Evolutionary conservation across 257 asterid genomes (phyloP).

Genomic region (Leptodermis oblonga): DNA sequence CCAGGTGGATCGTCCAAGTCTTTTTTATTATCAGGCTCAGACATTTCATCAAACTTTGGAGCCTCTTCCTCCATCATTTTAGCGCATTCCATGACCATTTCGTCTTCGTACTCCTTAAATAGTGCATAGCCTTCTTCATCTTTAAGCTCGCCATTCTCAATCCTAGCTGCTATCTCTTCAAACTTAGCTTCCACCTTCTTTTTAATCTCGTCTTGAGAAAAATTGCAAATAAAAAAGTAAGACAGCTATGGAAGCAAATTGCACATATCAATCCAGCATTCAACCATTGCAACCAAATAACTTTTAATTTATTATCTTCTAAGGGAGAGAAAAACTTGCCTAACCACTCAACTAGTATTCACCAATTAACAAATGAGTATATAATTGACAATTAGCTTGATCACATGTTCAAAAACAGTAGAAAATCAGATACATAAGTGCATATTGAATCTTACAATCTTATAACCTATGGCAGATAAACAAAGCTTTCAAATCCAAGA

Average conservation of each 20-base stretch:
- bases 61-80: constrained; percentile 61
- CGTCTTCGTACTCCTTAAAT: constrained; percentile 87
- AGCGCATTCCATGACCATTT: constrained; percentile 68
- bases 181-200: constrained; percentile 68
- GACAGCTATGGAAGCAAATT: neutral
- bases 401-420: neutral
- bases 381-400: no score
- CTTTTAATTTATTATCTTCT: no score
- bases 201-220: constrained; percentile 63
- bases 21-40: constrained; percentile 30
- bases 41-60: constrained; percentile 39
- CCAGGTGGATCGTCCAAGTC: constrained; percentile 74
- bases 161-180: constrained; percentile 68
- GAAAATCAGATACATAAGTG: neutral
- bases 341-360: no score
- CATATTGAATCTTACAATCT: neutral
- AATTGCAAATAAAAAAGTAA: neutral
- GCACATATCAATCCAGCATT: neutral
- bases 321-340: no score
- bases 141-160: constrained; percentile 71
- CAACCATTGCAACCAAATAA: neutral
- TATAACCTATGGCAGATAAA: neutral
- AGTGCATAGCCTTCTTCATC: constrained; percentile 75
- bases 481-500: neutral
- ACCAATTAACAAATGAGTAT: no score